phyloP scores from a whole-genome alignment of 345 rosid species.

The Brassica cretica region DNA sequence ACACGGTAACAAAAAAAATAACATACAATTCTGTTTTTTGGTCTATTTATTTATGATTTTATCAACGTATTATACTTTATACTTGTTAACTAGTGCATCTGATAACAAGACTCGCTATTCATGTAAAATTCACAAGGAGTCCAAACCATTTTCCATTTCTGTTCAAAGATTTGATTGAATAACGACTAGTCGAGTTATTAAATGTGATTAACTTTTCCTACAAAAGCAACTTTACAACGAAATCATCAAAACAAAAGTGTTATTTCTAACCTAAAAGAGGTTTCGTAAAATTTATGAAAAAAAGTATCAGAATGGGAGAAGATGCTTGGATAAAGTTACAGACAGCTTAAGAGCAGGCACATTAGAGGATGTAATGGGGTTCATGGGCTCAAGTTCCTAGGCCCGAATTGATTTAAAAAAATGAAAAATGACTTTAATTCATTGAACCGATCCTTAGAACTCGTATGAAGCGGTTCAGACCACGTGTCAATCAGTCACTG shows the following conservation, averaged over 20 bases:
- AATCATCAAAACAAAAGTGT: conserved; percentile 16
- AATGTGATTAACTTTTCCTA: conserved; percentile 23
- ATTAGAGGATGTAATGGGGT: too few species aligned
- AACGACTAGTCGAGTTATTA: neutral
- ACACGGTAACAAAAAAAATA: neutral
- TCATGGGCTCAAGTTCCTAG: too few species aligned
- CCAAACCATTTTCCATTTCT: neutral
- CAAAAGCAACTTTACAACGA: conserved; percentile 20
- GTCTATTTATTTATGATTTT: too few species aligned
- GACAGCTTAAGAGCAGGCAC: too few species aligned
- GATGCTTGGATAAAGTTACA: conserved; percentile 24
- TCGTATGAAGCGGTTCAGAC: too few species aligned
- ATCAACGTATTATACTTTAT: neutral
- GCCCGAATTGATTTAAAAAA: too few species aligned
- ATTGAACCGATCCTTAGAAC: too few species aligned
- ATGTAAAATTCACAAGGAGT: neutral
- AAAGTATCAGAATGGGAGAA: neutral
- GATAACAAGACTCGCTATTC: neutral
- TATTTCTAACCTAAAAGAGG: neutral
- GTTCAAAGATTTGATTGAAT: neutral
- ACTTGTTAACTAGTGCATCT: neutral
- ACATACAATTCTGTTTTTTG: neutral
- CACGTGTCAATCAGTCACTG: too few species aligned
- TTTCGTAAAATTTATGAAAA: neutral
- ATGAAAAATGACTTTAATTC: too few species aligned